phyloP scores from a whole-genome alignment of 2,329 filamentous ascomycete genomes.

The Talaromyces sp. region DNA sequence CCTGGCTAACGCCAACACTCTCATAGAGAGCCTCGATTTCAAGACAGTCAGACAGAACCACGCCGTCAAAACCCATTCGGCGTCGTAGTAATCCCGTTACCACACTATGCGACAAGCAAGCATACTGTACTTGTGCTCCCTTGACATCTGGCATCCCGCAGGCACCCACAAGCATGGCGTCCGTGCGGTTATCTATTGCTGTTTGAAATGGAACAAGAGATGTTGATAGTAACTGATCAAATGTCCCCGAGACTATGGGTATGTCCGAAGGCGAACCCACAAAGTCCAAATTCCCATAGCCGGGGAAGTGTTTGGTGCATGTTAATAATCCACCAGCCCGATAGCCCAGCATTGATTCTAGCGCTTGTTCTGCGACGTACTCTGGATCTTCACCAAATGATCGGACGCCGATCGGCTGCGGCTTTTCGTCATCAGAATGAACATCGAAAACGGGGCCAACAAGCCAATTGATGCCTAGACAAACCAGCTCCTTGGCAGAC shows the following conservation, averaged over 20 bases:
- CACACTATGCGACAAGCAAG: constrained; percentile 8
- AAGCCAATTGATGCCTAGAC: constrained; percentile 10
- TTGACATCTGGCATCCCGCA: constrained; percentile 11
- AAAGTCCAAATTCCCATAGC: constrained; percentile 11
- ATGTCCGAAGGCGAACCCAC: constrained; percentile 10
- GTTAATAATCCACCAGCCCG: constrained; percentile 7
- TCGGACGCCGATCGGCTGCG: constrained; percentile 11
- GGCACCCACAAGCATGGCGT: constrained; percentile 8
- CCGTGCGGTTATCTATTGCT: constrained; percentile 7
- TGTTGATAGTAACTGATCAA: constrained; percentile 9
- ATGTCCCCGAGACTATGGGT: constrained; percentile 10
- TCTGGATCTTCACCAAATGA: constrained; percentile 11
- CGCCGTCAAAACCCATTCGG: constrained; percentile 9
- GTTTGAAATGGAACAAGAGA: constrained; percentile 9
- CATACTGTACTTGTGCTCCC: constrained; percentile 6
- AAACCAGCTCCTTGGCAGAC: constrained; percentile 7
- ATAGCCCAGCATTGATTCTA: constrained; percentile 10
- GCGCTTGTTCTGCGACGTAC: constrained; percentile 7
- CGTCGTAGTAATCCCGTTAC: constrained; percentile 8
- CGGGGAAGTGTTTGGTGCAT: constrained; percentile 10
- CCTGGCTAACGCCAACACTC: constrained; percentile 10
- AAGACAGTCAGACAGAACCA: constrained; percentile 9
- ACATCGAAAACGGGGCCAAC: constrained; percentile 11
- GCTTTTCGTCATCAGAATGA: constrained; percentile 6
- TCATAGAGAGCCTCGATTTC: constrained; percentile 11